Percentiles rank a stretch among this genome's conserved stretches.
These are phyloP conservation scores for Citrus inodora DNA, from an alignment of 345 rosid species.

Conservation along the genomic window DNA sequence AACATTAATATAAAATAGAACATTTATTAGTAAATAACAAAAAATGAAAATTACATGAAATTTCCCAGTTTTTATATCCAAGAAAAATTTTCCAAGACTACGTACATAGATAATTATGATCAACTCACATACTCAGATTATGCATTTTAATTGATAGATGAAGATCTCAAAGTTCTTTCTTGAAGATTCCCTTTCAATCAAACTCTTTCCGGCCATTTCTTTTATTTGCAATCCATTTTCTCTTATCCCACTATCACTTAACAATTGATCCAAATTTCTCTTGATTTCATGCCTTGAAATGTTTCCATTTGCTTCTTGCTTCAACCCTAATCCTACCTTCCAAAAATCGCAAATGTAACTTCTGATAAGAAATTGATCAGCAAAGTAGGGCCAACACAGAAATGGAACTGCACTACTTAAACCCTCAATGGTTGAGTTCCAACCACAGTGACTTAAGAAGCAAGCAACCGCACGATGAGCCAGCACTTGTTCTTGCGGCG, in stretches of 20 bases:
- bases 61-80: too few species aligned
- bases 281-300: conserved; percentile 15
- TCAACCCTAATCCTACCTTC: conserved; percentile 11
- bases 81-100: too few species aligned
- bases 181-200: conserved; percentile 9
- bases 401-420: conserved; percentile 21
- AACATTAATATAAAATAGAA: too few species aligned
- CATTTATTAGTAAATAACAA: too few species aligned
- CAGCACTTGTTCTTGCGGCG: conserved; percentile 32
- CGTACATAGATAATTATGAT: too few species aligned
- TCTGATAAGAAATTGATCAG: conserved; percentile 28
- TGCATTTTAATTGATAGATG: background rate
- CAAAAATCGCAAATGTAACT: conserved; percentile 24
- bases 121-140: too few species aligned
- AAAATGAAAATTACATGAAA: too few species aligned
- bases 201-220: conserved; percentile 10
- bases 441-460: conserved; percentile 38
- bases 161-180: background rate
- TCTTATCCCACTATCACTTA: background rate
- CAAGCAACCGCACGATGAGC: conserved; percentile 31
- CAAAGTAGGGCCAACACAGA: conserved; percentile 30
- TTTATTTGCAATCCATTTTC: background rate
- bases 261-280: conserved; percentile 3
- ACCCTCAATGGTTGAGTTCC: conserved; percentile 35
- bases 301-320: conserved; percentile 4